A percentile compares a stretch with the other conserved stretches of the same genome.
Evolutionary conservation across 2,329 filamentous ascomycete genomes (phyloP).

Genomic region (Trichophyton simii): DNA sequence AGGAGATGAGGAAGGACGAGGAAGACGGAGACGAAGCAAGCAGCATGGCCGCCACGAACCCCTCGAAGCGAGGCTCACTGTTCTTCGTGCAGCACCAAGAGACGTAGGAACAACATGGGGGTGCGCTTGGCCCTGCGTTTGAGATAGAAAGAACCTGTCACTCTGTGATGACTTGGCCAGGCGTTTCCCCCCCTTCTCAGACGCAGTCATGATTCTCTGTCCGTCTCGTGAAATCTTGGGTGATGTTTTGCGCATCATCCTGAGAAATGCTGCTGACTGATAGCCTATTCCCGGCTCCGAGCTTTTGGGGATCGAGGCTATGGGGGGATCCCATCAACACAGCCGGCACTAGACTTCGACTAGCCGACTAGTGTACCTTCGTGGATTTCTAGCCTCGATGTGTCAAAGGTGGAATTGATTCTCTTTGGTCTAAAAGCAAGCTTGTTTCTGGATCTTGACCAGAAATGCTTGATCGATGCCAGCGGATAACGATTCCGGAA

Average conservation of each 20-base stretch:
- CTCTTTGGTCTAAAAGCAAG: not conserved
- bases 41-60: not conserved
- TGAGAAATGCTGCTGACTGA: not conserved
- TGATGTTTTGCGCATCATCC: not conserved
- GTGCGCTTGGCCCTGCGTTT: not conserved
- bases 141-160: not conserved
- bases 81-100: not conserved
- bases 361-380: not conserved
- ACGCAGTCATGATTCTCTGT: not conserved
- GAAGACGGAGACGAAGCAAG: not conserved
- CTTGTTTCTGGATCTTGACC: not conserved
- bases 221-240: not conserved
- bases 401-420: not conserved
- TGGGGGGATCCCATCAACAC: not conserved
- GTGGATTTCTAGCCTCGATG: not conserved
- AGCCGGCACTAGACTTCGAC: not conserved
- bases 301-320: constrained; percentile 1
- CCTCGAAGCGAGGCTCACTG: constrained; percentile 1
- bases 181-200: not conserved
- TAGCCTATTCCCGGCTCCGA: not conserved
- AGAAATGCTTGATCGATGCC: not conserved
- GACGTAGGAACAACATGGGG: not conserved
- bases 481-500: constrained; percentile 1
- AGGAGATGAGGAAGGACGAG: too few species aligned
- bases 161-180: not conserved